Evolutionary conservation across 2,329 filamentous ascomycete species (phyloP), one percentile per base, ranked within the genome.

Genomic region (Sporothrix inflata): DNA sequence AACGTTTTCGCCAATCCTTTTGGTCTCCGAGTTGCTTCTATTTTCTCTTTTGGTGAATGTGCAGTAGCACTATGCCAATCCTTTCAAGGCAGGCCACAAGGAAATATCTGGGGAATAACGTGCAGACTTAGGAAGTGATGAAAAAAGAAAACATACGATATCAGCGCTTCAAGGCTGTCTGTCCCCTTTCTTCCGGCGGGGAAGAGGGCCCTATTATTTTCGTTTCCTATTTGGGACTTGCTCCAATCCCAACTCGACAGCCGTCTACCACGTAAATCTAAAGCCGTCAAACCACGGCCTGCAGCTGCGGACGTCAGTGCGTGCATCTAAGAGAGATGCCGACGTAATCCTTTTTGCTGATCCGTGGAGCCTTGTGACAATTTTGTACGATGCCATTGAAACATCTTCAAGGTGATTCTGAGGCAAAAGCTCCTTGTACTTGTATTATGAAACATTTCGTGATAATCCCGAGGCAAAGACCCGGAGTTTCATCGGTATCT

Each of bases 11-110:
- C 7, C 30, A 19, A 27, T 55, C 30, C 5, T 16, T 21, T 57
- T 53, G 27, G 12, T 24, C 3, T 27, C n/a, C 21, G 14, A 7
- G 4, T 16, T n/a, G 34, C 45, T 27, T 24, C 21, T 45, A 14
- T 30, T 4, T 53, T 34, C 19, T 11, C 21, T 38, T 61, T 38
- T 61, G n/a, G 27, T 51, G 69, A 71, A 66, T 49, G 51, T 51
- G 67, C 69, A 34, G 24, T 67, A 69, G 34, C 16, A 60, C 14
- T 21, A 2, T 24, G 34, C 24, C 9, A 6, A 63, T 24, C 34
- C 30, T 40, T 63, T 21, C 19, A 42, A 16, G 30, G 53, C 27
- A 40, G 19, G n/a, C n/a, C 38, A 40, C 6, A 42, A 42, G n/a
- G 57, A 7, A 42, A 24, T 40, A 42, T 63, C 57, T 42, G 34